These are phyloP conservation scores for Rhizopogon roseolus DNA, from an alignment of 768 basidiomycete genomes.

Conservation along the genomic window DNA sequence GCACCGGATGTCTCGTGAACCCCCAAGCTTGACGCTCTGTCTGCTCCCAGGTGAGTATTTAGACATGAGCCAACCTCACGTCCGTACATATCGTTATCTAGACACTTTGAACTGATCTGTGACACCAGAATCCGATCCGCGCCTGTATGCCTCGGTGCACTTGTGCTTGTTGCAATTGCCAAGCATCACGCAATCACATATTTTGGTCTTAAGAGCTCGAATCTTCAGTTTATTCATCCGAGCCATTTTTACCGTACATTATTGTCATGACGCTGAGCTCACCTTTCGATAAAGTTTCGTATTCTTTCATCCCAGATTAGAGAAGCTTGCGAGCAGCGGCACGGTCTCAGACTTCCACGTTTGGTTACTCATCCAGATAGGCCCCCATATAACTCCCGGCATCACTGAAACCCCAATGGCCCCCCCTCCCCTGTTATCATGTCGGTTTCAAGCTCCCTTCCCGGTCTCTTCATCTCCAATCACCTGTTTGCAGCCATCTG, in stretches of 20 bases:
- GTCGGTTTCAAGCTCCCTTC: background rate
- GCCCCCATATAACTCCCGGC: background rate
- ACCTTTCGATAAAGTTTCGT: background rate
- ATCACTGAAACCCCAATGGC: background rate
- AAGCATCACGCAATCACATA: no score
- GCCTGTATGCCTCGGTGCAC: background rate
- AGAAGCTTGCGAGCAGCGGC: background rate
- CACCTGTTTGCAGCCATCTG: background rate
- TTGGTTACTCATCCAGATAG: background rate
- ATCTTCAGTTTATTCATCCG: background rate
- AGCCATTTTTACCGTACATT: conserved; percentile 13
- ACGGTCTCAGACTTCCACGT: background rate
- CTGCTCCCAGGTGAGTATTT: background rate
- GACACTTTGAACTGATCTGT: background rate
- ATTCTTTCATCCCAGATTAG: background rate
- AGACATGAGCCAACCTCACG: background rate
- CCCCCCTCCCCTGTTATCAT: background rate
- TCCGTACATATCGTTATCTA: background rate
- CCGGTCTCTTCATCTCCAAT: background rate
- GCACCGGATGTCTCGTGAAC: background rate
- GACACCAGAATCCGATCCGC: background rate
- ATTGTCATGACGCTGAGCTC: conserved; percentile 11
- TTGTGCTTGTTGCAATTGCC: background rate
- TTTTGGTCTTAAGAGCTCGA: no score
- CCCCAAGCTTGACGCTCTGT: background rate